A percentile compares a stretch with the other conserved stretches of the same genome.
phyloP scores from a whole-genome alignment of 495 filamentous ascomycete species.

The Lepidopterella palustris region DNA sequence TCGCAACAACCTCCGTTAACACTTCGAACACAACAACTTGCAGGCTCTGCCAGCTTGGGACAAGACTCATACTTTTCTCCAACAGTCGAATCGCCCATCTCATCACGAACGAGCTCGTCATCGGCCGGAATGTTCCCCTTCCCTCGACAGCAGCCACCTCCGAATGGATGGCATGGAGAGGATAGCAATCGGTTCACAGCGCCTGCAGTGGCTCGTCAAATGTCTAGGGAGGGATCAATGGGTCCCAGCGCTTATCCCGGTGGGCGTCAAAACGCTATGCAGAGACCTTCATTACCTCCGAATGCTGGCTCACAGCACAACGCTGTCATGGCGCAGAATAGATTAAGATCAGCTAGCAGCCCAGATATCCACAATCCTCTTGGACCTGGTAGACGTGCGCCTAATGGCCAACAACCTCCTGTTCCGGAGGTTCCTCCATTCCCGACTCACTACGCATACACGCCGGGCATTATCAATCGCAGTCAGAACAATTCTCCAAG shows the following conservation, averaged over 20 bases:
- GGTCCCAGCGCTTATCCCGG: conserved; percentile 49
- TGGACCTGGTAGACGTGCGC: conserved; percentile 41
- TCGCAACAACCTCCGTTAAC: conserved; percentile 48
- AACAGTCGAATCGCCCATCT: conserved; percentile 71
- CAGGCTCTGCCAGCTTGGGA: conserved; percentile 44
- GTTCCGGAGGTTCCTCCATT: conserved; percentile 62
- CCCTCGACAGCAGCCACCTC: conserved; percentile 62
- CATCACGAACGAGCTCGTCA: conserved; percentile 74
- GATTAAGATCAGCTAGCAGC: conserved; percentile 63
- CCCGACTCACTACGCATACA: conserved; percentile 55
- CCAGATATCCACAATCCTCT: conserved; percentile 58
- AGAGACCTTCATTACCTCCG: conserved; percentile 76
- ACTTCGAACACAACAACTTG: conserved; percentile 61
- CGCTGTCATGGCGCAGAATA: conserved; percentile 45
- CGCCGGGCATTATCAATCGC: conserved; percentile 55
- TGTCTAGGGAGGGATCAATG: conserved; percentile 71
- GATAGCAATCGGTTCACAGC: conserved; percentile 78
- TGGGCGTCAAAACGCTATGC: conserved; percentile 50
- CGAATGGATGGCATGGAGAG: conserved; percentile 55
- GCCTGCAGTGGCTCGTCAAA: conserved; percentile 70
- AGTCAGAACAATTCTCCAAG: conserved; percentile 63
- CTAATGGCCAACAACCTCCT: conserved; percentile 56
- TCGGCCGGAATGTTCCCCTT: conserved; percentile 62
- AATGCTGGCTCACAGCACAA: conserved; percentile 48
- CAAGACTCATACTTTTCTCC: conserved; percentile 90